These are phyloP conservation scores for Vitis cinerea DNA, from an alignment of 164 flowering plant species.

Conservation along the genomic window DNA sequence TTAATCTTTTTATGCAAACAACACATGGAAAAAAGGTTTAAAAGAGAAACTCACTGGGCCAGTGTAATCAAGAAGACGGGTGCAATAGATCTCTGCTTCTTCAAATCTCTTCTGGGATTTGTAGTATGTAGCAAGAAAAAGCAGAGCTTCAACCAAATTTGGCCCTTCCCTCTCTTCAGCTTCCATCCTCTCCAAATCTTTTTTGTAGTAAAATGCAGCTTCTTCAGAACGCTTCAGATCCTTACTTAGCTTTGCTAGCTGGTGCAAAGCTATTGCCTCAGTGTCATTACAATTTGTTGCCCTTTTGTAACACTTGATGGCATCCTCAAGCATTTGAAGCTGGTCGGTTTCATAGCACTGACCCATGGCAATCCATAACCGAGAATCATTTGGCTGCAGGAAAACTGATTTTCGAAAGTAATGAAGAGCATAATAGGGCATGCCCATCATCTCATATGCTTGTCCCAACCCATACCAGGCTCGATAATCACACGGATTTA, in stretches of 20 bases:
- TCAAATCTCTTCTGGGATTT: slow-evolving; percentile 64
- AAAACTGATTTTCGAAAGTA: slow-evolving; percentile 81
- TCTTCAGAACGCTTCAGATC: slow-evolving; percentile 79
- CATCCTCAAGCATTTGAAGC: slow-evolving; percentile 91
- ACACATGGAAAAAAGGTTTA: neutral
- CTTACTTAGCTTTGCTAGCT: slow-evolving; percentile 74
- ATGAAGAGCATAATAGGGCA: slow-evolving; percentile 93
- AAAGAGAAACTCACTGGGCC: slow-evolving; percentile 80
- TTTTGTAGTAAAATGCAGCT: slow-evolving; percentile 89
- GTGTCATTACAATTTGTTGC: slow-evolving; percentile 81
- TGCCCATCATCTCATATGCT: slow-evolving; percentile 95
- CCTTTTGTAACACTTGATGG: slow-evolving; percentile 87
- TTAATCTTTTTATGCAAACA: neutral
- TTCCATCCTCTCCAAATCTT: slow-evolving; percentile 95
- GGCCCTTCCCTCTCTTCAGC: slow-evolving; percentile 93
- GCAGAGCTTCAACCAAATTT: slow-evolving; percentile 80
- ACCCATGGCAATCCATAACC: slow-evolving; percentile 98
- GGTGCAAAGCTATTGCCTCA: slow-evolving; percentile 89
- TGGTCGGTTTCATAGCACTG: slow-evolving; percentile 90
- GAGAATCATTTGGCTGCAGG: slow-evolving; percentile 87
- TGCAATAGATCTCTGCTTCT: slow-evolving; percentile 87
- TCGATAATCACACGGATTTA: slow-evolving; percentile 87
- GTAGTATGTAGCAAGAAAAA: slow-evolving; percentile 76
- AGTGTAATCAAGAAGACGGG: slow-evolving; percentile 80
- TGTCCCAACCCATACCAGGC: slow-evolving; percentile 99